Evolutionary conservation across 2,329 filamentous ascomycete genomes (phyloP).

Genomic region (Neonectria hederae): DNA sequence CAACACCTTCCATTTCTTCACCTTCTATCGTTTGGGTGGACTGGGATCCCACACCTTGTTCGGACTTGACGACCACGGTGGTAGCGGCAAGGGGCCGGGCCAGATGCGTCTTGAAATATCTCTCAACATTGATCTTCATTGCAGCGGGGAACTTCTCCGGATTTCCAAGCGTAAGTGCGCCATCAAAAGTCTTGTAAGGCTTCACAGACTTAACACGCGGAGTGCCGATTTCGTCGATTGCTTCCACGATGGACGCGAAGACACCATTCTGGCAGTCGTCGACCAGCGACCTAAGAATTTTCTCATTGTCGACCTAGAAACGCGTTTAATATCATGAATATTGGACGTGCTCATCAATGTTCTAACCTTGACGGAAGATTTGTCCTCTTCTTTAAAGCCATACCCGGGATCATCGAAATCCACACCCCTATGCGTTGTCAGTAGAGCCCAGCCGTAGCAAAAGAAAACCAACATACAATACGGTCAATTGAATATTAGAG

Average conservation of each 20-base stretch:
- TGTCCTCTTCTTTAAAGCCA: conserved; percentile 92
- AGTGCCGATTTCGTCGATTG: conserved; percentile 79
- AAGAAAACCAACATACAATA: conserved; percentile 71
- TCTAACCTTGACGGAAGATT: conserved; percentile 72
- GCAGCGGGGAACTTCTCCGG: conserved; percentile 76
- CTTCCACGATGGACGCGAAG: conserved; percentile 87
- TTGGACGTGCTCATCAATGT: neutral
- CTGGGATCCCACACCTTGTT: conserved; percentile 58
- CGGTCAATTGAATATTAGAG: conserved; percentile 77
- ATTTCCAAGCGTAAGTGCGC: conserved; percentile 82
- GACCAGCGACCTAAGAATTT: conserved; percentile 69
- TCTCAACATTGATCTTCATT: conserved; percentile 84
- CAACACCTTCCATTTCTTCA: conserved; percentile 60
- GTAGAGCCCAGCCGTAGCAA: neutral
- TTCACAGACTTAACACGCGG: conserved; percentile 81
- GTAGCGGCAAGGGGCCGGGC: conserved; percentile 80
- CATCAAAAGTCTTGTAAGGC: conserved; percentile 82
- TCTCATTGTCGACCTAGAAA: conserved; percentile 70
- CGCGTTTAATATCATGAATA: conserved; percentile 12
- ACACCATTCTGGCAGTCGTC: conserved; percentile 73
- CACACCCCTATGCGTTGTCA: conserved; percentile 69
- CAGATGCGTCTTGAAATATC: conserved; percentile 87
- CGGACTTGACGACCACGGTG: conserved; percentile 72
- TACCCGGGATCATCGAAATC: conserved; percentile 94
- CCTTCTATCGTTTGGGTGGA: conserved; percentile 59